Percentiles rank a stretch among this genome's conserved stretches.
Conservation (phyloP, 805 yeast species). For the Saccharomyces eubayanus region DNA sequence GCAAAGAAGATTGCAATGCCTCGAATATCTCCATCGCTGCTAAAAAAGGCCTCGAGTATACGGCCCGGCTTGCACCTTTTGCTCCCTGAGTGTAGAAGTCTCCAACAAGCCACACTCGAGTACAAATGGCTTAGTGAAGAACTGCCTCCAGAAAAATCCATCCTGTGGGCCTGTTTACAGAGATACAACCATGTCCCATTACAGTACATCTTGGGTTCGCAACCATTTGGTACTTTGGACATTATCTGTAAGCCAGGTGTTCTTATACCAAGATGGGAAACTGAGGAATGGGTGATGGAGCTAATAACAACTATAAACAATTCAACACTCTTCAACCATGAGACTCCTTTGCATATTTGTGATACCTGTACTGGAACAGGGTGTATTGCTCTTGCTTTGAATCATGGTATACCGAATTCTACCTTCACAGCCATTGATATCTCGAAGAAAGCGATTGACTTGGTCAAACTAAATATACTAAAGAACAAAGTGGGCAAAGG, state of each 20-base stretch:
- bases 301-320: conserved; percentile 24
- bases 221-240: conserved; percentile 73
- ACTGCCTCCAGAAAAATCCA: conserved; percentile 1
- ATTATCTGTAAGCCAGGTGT: conserved; percentile 57
- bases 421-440: conserved; percentile 47
- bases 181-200: conserved; percentile 57
- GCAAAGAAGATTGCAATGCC: conserved; percentile 10
- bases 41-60: conserved; percentile 9
- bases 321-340: neutral
- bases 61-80: conserved; percentile 20
- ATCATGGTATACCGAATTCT: conserved; percentile 19
- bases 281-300: conserved; percentile 77
- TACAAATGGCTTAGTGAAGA: conserved; percentile 22
- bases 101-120: conserved; percentile 19
- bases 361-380: conserved; percentile 90
- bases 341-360: conserved; percentile 29
- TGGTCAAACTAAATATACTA: conserved; percentile 41
- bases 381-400: conserved; percentile 59
- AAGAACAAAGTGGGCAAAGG: conserved; percentile 1
- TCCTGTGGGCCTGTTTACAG: conserved; percentile 39
- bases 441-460: conserved; percentile 41
- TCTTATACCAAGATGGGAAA: conserved; percentile 88
- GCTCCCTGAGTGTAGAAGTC: conserved; percentile 23
- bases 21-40: conserved; percentile 13
- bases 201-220: conserved; percentile 77